Base-by-base conservation (phyloP, 2,329 filamentous ascomycete genomes). In the Curvularia verruculosa region DNA sequence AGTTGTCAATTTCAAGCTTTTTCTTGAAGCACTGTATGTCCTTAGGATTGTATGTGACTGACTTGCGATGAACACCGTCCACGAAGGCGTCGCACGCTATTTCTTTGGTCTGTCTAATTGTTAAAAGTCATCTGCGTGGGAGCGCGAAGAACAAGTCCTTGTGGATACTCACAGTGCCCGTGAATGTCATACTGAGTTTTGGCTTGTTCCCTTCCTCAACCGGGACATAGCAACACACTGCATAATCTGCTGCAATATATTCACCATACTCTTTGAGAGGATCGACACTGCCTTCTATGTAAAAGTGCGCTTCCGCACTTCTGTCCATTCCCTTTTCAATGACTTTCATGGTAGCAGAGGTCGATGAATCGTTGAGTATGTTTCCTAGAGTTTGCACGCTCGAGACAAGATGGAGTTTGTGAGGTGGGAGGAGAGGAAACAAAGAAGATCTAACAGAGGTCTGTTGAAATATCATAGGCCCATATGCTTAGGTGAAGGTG, bases 221-320 rank as follows among this genome's bases (percentile, higher is more conserved):
- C 0, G 77, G 65, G 3, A 80, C 65, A 50, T 75, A 79, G 64
- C 74, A 77, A 36, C 72, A 72, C 5, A 77, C 56, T 1, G 69
- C 69, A 5, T 57, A 63, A 40, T 73, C 70, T 5, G 23, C 41
- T 21, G 68, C 63, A 5, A 72, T 24, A 7, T 70, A 73, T 15
- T 76, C 58, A 10, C 64, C 70, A 49, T 72, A 79, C 49, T 80
- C 78, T 4, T 66, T 31, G 12, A 74, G 67, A 4, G 55, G 43
- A 1, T 63, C 41, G 5, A 67, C 65, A 36, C 62, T 63, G 12
- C 68, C 73, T 6, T 64, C 60, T 12, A 74, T 53, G 9, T 37
- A 57, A 15, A 75, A 5, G 36, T 73, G 58, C 1, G 74, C 65
- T 9, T 76, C 69, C 5, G 73, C 72, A 18, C 50, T 60, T 12